Evolutionary conservation across 768 basidiomycete species (phyloP).

Genomic region (Tricholoma terreum): DNA sequence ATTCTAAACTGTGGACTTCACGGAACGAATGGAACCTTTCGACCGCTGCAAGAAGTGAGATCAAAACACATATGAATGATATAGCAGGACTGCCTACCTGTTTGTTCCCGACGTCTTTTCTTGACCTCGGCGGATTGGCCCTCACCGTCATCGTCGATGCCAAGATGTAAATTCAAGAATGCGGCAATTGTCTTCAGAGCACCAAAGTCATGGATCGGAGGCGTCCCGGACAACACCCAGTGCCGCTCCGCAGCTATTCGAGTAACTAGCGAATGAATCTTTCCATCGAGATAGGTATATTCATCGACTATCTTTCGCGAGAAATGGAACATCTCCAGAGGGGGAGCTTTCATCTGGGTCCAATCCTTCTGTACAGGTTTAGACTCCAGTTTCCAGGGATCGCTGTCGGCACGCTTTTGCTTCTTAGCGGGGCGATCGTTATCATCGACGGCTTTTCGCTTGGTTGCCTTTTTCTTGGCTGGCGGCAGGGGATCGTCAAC

Average conservation of each 20-base stretch:
- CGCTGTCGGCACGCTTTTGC: slow-evolving; percentile 60
- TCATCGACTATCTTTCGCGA: slow-evolving; percentile 89
- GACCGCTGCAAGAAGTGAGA: slow-evolving; percentile 49
- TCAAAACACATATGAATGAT: slow-evolving; percentile 5
- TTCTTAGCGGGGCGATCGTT: slow-evolving; percentile 48
- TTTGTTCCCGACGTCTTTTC: slow-evolving; percentile 80
- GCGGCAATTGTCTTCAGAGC: slow-evolving; percentile 89
- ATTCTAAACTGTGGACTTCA: slow-evolving; percentile 86
- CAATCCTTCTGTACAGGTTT: slow-evolving; percentile 66
- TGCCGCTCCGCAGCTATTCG: slow-evolving; percentile 72
- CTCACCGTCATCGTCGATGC: slow-evolving; percentile 86
- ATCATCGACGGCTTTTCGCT: slow-evolving; percentile 37
- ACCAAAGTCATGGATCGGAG: slow-evolving; percentile 87
- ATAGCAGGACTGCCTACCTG: slow-evolving; percentile 46
- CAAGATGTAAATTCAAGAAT: slow-evolving; percentile 87
- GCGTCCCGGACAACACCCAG: slow-evolving; percentile 97
- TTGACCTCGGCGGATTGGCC: slow-evolving; percentile 72
- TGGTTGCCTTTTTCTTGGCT: slow-evolving; percentile 34
- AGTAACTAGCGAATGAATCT: slow-evolving; percentile 75
- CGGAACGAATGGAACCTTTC: slow-evolving; percentile 97
- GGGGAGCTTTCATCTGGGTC: slow-evolving; percentile 77
- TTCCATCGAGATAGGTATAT: slow-evolving; percentile 87
- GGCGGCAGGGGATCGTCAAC: slow-evolving; percentile 45
- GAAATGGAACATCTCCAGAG: slow-evolving; percentile 92
- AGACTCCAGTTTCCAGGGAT: slow-evolving; percentile 76